Evolutionary conservation across 257 asterid genomes (phyloP).

Genomic region (Cinchona pubescens): DNA sequence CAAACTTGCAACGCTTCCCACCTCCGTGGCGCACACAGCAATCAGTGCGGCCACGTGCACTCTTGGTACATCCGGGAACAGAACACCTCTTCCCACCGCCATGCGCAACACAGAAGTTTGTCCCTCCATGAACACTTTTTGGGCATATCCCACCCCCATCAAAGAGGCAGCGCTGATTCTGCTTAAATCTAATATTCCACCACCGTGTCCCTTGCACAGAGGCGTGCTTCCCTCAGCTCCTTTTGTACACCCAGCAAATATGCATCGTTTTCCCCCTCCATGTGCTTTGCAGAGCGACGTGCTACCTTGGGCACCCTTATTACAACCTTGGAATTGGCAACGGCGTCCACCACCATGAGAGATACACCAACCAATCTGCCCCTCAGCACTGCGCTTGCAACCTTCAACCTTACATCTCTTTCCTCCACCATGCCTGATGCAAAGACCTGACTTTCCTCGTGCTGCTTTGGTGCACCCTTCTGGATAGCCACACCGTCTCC

Average conservation of each 20-base stretch:
- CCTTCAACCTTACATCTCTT: constrained; percentile 83
- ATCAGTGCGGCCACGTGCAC: constrained; percentile 91
- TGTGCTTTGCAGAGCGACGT: constrained; percentile 84
- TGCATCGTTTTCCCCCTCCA: constrained; percentile 88
- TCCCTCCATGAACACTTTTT: constrained; percentile 90
- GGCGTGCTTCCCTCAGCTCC: constrained; percentile 96
- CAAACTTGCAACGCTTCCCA: constrained; percentile 76
- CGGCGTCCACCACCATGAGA: constrained; percentile 96
- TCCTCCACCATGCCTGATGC: constrained; percentile 92
- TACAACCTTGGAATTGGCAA: constrained; percentile 52
- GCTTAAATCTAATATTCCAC: too few species aligned
- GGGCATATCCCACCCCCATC: constrained; percentile 97
- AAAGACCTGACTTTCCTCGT: constrained; percentile 84
- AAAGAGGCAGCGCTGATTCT: constrained; percentile 71
- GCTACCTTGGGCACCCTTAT: constrained; percentile 86
- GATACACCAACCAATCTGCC: constrained; percentile 79
- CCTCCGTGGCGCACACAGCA: constrained; percentile 90
- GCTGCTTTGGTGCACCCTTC: constrained; percentile 84
- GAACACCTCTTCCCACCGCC: constrained; percentile 93
- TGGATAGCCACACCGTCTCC: constrained; percentile 55
- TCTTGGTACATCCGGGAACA: constrained; percentile 70
- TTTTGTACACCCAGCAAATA: constrained; percentile 76
- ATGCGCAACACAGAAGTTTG: constrained; percentile 82
- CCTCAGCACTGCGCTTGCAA: constrained; percentile 88
- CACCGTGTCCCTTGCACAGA: constrained; percentile 96